Evolutionary conservation across 2,329 filamentous ascomycete genomes (phyloP).

Genomic region (Penicillium sp.): DNA sequence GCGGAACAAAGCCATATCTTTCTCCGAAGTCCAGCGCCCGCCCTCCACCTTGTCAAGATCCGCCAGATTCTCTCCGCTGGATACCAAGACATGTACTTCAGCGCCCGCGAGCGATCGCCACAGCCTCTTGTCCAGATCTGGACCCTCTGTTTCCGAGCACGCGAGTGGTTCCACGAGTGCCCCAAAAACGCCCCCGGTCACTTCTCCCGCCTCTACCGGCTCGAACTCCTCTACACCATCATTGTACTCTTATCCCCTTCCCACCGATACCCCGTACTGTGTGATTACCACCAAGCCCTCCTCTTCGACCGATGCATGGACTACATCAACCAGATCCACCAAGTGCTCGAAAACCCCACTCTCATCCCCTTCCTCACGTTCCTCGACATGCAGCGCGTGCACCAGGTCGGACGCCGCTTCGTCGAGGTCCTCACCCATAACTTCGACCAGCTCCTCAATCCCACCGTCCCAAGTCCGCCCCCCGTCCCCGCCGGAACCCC

Average conservation of each 20-base stretch:
- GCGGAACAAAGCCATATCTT: conserved; percentile 45
- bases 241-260: conserved; percentile 85
- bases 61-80: conserved; percentile 82
- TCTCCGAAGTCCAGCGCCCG: conserved; percentile 62
- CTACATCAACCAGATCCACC: conserved; percentile 74
- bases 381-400: conserved; percentile 80
- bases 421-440: conserved; percentile 56
- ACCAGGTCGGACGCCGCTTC: conserved; percentile 62
- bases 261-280: conserved; percentile 65
- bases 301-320: conserved; percentile 83
- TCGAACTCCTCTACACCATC: conserved; percentile 87
- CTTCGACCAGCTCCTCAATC: conserved; percentile 45
- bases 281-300: conserved; percentile 71
- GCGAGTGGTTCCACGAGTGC: conserved; percentile 74
- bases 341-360: conserved; percentile 59
- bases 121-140: conserved; percentile 57
- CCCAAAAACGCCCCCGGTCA: conserved; percentile 62
- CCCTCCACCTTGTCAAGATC: conserved; percentile 74
- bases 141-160: conserved; percentile 56
- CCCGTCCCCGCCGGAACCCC: conserved; percentile 32
- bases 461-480: conserved; percentile 29
- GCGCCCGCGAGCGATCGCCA: conserved; percentile 64
- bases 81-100: conserved; percentile 86
- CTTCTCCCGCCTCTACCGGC: conserved; percentile 74
- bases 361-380: conserved; percentile 74